phyloP scores from a whole-genome alignment of 805 yeast species.

The Candida orba region DNA sequence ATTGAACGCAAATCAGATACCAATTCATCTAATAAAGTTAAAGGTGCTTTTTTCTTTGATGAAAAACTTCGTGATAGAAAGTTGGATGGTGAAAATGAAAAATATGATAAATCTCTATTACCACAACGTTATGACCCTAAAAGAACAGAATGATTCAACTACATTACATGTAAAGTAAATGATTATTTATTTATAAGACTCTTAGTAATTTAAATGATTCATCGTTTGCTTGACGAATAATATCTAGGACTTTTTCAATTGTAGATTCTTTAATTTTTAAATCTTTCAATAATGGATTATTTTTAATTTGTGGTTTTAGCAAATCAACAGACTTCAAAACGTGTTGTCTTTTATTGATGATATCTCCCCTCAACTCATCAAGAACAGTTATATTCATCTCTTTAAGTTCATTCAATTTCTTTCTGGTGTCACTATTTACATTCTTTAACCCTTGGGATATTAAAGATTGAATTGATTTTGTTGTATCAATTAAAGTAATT shows the following conservation, averaged over 20 bases:
- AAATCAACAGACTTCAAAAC: not conserved
- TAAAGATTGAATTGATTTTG: constrained; percentile 15
- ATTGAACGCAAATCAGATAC: not conserved
- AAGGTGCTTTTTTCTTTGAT: constrained; percentile 19
- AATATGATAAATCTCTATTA: constrained; percentile 10
- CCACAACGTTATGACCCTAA: constrained; percentile 10
- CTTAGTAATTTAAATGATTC: constrained; percentile 19
- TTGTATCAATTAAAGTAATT: constrained; percentile 13
- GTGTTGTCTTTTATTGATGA: constrained; percentile 8
- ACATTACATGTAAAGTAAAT: not conserved
- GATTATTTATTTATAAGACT: constrained; percentile 7
- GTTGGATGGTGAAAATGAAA: constrained; percentile 11
- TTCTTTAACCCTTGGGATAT: constrained; percentile 3
- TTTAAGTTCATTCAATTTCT: constrained; percentile 12
- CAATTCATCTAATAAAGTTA: not conserved
- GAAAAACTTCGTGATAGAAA: constrained; percentile 4
- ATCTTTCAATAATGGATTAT: constrained; percentile 5
- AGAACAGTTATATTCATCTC: constrained; percentile 12
- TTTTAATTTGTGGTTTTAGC: constrained; percentile 1
- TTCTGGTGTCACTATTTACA: not conserved
- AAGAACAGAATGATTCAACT: not conserved
- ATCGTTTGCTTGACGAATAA: constrained; percentile 13
- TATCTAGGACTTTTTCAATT: constrained; percentile 13
- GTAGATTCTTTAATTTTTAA: constrained; percentile 7
- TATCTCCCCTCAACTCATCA: constrained; percentile 15